Evolutionary conservation across 2,329 filamentous ascomycete genomes (phyloP), one percentile per base, ranked within the genome.

Genomic region (Fusarium sp.): DNA sequence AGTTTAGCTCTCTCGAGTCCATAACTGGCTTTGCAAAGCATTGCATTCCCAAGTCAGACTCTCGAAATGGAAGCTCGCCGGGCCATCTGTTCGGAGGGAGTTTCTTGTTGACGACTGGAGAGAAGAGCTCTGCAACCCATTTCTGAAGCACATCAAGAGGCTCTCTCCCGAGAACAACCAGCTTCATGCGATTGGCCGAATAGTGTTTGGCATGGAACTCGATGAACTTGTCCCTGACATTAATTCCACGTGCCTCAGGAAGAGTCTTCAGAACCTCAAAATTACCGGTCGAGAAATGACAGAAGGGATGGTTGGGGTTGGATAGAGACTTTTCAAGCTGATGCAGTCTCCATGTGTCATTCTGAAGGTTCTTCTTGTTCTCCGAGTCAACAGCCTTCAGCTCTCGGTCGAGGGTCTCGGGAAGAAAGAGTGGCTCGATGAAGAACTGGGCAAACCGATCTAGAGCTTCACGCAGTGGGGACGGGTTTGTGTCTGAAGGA

Each of bases 321-420:
- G 93, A 93, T n/a, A 96, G 82, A 5, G 91, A 91, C 82, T 97
- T 97, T 77, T 93, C 92, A 25, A 98, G 85, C 80, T 98, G 94
- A 75, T 95, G 89, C 68, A 97, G 82, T 18, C 94, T 89, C 93
- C 94, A 97, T 59, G 88, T 87, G 76, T 98, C 94, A 78, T 89
- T 95, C 81, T 98, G 94, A 50, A 98, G 83, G 74, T 98, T 98
- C 87, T 98, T 98, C 86, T 97, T 97, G 82, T 98, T 97, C 80
- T 98, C 94, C 7, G 94, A 97, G 77, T 98, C 94, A 21, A 98
- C 94, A 2, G 94, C 94, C 71, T 88, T 90, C 67, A 98, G 84
- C 81, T 98, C 94, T 51, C 94, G 88, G 74, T 98, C 94, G 50
- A 98, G 80, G 0, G 94, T 96, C 70, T 90, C 93, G 56, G 91